Evolutionary conservation across 2,329 filamentous ascomycete species (phyloP).

Genomic region (Rutstroemia sp.): DNA sequence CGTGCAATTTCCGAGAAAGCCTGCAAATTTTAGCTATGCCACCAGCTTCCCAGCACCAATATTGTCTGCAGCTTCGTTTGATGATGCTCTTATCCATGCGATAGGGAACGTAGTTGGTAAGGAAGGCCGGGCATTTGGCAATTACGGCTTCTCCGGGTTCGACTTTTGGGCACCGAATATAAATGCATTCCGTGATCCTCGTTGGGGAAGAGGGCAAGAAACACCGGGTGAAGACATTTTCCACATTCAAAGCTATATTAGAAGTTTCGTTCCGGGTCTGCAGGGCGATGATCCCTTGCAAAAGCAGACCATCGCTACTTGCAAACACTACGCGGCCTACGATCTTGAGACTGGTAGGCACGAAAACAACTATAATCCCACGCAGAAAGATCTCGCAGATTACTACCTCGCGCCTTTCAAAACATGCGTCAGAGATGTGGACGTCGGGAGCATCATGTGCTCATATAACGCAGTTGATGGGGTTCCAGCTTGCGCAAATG

Average conservation of each 20-base stretch:
- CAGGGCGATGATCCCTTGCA: conserved; percentile 35
- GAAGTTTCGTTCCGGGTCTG: conserved; percentile 45
- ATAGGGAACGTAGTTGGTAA: conserved; percentile 43
- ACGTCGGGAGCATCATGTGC: conserved; percentile 53
- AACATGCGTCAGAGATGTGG: conserved; percentile 50
- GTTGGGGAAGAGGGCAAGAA: conserved; percentile 55
- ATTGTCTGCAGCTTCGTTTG: conserved; percentile 53
- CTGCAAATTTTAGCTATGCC: no score
- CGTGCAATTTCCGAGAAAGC: no score
- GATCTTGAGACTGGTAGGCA: conserved; percentile 41
- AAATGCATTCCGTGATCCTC: conserved; percentile 55
- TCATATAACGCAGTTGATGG: conserved; percentile 60
- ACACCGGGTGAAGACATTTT: conserved; percentile 52
- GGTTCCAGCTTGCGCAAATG: conserved; percentile 54
- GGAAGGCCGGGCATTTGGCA: conserved; percentile 59
- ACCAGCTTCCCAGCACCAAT: conserved; percentile 53
- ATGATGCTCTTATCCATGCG: conserved; percentile 49
- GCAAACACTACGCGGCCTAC: conserved; percentile 53
- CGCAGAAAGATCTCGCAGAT: conserved; percentile 55
- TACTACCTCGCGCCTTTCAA: conserved; percentile 63
- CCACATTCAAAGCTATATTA: conserved; percentile 43
- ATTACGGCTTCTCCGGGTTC: conserved; percentile 46
- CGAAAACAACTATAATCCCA: conserved; percentile 47
- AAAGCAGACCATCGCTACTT: conserved; percentile 38
- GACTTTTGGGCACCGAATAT: conserved; percentile 63